phyloP scores from a whole-genome alignment of 345 rosid species.

The Alliaria petiolata region DNA sequence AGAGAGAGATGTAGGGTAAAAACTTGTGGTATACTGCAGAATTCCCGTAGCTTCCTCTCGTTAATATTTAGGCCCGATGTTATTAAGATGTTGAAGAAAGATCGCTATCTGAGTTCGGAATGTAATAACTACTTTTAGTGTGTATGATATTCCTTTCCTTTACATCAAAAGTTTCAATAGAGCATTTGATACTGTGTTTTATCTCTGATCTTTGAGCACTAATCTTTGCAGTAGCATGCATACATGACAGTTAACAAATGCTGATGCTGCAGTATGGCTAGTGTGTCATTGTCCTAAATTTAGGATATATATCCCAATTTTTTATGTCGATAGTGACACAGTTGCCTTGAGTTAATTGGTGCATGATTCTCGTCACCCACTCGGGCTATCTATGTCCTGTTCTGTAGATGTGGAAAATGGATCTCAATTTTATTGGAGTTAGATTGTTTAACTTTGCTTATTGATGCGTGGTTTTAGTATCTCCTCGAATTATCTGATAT shows the following conservation, averaged over 20 bases:
- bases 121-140: neutral
- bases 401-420: neutral
- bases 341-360: neutral
- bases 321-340: neutral
- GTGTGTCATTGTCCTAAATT: too few relatives aligned
- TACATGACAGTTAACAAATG: neutral
- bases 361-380: neutral
- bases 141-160: neutral
- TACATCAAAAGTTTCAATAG: neutral
- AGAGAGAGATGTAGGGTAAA: neutral
- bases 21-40: neutral
- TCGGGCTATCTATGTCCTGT: too few relatives aligned
- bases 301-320: neutral
- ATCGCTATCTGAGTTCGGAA: neutral
- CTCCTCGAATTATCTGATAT: neutral
- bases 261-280: neutral
- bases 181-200: constrained; percentile 3
- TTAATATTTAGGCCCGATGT: neutral
- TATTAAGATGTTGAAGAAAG: constrained; percentile 2
- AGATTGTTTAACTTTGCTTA: neutral
- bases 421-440: neutral
- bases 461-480: neutral
- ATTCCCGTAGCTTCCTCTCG: neutral
- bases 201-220: constrained; percentile 2
- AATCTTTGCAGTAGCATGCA: neutral